phyloP scores from a whole-genome alignment of 139 green algal genomes.

The Chlorella sp. region DNA sequence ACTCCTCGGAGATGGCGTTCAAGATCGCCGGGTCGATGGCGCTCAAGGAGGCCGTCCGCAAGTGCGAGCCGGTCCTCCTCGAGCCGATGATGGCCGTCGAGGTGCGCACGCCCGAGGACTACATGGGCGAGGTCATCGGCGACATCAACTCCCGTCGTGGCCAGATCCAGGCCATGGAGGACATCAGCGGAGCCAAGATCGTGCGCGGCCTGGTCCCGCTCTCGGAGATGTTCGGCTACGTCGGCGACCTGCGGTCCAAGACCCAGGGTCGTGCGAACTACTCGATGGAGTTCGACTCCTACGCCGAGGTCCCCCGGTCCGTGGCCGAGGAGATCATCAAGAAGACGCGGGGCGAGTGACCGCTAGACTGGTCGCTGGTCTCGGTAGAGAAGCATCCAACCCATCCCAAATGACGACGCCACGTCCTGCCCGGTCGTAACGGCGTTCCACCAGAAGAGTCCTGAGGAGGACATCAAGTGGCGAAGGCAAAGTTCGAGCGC shows the following conservation, averaged over 20 bases:
- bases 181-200: constrained; percentile 93
- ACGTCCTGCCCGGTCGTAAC: too few species aligned
- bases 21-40: constrained; percentile 85
- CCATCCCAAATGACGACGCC: too few species aligned
- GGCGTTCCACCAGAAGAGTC: too few species aligned
- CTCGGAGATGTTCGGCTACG: constrained; percentile 98
- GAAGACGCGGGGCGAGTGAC: too few species aligned
- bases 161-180: constrained; percentile 82
- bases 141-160: constrained; percentile 97
- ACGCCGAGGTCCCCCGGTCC: constrained; percentile 87
- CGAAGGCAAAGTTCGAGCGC: too few species aligned
- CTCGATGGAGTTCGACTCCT: constrained; percentile 84
- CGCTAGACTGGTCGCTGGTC: too few species aligned
- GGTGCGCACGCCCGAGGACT: constrained; percentile 90
- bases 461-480: too few species aligned
- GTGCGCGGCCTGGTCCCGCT: constrained; percentile 83
- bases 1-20: constrained; percentile 96
- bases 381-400: too few species aligned
- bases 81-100: constrained; percentile 99
- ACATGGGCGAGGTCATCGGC: constrained; percentile 97
- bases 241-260: constrained; percentile 87
- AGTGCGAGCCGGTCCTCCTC: constrained; percentile 82
- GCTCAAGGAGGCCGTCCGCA: constrained; percentile 86
- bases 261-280: constrained; percentile 97
- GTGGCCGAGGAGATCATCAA: constrained; percentile 90